phyloP scores from a whole-genome alignment of 345 rosid species.

The Ailanthus altissimus region DNA sequence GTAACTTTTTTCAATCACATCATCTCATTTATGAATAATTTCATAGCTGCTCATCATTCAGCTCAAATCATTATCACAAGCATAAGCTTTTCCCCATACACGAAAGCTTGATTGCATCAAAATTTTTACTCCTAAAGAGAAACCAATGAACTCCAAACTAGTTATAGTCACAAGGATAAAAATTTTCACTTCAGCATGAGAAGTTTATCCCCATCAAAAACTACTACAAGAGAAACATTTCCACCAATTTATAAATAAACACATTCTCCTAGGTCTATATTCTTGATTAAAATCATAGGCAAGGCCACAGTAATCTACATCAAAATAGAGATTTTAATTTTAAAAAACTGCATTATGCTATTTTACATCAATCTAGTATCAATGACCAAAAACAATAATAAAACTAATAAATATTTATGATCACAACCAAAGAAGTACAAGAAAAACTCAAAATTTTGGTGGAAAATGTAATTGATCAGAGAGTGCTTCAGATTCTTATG shows the following conservation, averaged over 20 bases:
- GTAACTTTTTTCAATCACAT: not conserved
- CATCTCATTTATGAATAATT: not conserved
- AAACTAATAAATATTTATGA: not conserved
- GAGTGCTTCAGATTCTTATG: not conserved
- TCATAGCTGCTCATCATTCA: not conserved
- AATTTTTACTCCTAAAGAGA: not conserved
- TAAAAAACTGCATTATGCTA: too few relatives aligned
- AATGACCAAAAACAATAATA: not conserved
- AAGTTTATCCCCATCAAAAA: not conserved
- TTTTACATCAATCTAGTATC: not conserved
- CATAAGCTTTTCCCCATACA: not conserved
- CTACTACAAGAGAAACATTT: not conserved
- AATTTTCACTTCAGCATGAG: not conserved
- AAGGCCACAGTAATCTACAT: not conserved
- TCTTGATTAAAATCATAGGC: conserved; percentile 6
- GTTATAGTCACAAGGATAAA: too few relatives aligned
- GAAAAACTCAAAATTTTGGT: not conserved
- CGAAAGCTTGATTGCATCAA: not conserved
- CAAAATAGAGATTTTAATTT: not conserved
- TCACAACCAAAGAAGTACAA: not conserved
- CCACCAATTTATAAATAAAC: not conserved
- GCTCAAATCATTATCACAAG: not conserved
- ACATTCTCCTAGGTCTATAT: not conserved
- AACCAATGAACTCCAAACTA: not conserved
- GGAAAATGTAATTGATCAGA: not conserved